phyloP scores from a whole-genome alignment of 192 early-diverging fungal genomes.

The Umbelopsis sp. region DNA sequence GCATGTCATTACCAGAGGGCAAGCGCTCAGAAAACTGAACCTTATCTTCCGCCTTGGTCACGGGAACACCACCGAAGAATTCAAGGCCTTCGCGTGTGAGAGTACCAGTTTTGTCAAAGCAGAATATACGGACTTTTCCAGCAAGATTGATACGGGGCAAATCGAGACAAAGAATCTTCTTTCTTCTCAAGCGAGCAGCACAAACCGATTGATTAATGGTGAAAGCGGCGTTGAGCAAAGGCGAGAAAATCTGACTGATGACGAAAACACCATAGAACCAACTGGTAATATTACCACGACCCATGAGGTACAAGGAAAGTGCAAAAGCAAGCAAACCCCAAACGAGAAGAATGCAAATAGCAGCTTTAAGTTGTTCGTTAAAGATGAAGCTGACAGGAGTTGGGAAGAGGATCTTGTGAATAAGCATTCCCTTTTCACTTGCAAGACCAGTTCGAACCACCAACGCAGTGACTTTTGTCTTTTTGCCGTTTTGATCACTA shows the following conservation, averaged over 20 bases:
- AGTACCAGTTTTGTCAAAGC: slow-evolving; percentile 82
- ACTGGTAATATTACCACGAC: slow-evolving; percentile 57
- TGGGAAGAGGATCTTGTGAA: slow-evolving; percentile 79
- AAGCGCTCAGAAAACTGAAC: slow-evolving; percentile 27
- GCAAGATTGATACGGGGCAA: slow-evolving; percentile 71
- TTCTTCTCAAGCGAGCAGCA: slow-evolving; percentile 58
- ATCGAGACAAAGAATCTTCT: slow-evolving; percentile 75
- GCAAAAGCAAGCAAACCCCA: slow-evolving; percentile 68
- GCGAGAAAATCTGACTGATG: slow-evolving; percentile 69
- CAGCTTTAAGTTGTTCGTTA: slow-evolving; percentile 77
- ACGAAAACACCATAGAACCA: slow-evolving; percentile 80
- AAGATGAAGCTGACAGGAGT: slow-evolving; percentile 73
- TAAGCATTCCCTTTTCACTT: slow-evolving; percentile 69
- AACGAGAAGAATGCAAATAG: slow-evolving; percentile 60
- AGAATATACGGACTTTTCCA: slow-evolving; percentile 77
- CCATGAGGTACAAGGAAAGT: slow-evolving; percentile 60
- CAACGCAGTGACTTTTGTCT: slow-evolving; percentile 50
- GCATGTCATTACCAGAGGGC: slow-evolving; percentile 34
- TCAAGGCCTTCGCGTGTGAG: slow-evolving; percentile 75
- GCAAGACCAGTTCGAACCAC: slow-evolving; percentile 68
- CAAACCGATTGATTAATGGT: slow-evolving; percentile 76
- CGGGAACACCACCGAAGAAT: slow-evolving; percentile 51
- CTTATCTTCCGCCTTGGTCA: neutral
- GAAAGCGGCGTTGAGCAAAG: slow-evolving; percentile 72
- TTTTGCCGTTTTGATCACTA: neutral